phyloP scores from a whole-genome alignment of 352 stramenopile genomes.

The Phytophthora sp. region DNA sequence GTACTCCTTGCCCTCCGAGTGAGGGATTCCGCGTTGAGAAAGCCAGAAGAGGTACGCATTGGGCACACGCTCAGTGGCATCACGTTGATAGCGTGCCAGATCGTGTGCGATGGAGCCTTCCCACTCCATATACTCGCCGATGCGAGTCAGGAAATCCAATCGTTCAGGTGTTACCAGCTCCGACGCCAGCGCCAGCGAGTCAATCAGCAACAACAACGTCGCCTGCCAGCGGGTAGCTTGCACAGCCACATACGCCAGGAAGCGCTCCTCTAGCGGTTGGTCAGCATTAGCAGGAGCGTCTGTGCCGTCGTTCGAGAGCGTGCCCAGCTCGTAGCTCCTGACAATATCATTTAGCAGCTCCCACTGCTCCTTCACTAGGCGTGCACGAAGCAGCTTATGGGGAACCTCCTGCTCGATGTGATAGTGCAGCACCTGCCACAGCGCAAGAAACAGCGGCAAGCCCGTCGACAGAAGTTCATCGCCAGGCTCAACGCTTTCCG shows the following conservation, averaged over 20 bases:
- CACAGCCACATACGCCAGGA: constrained; percentile 68
- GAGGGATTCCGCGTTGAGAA: constrained; percentile 42
- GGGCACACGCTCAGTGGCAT: constrained; percentile 62
- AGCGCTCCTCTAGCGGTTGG: constrained; percentile 31
- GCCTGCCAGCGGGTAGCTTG: constrained; percentile 86
- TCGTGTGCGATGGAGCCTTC: constrained; percentile 86
- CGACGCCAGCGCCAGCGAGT: constrained; percentile 64
- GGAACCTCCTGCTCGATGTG: constrained; percentile 86
- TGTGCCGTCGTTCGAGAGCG: constrained; percentile 14
- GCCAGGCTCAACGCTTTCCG: constrained; percentile 53
- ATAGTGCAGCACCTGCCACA: constrained; percentile 87
- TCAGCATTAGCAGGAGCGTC: not conserved
- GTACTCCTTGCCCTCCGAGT: constrained; percentile 39
- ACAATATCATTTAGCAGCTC: constrained; percentile 66
- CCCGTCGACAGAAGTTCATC: constrained; percentile 76
- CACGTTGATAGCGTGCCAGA: constrained; percentile 68
- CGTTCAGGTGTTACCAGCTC: constrained; percentile 64
- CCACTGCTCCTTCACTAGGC: constrained; percentile 68
- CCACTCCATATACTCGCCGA: constrained; percentile 88
- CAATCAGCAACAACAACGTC: constrained; percentile 80
- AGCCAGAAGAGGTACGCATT: constrained; percentile 86
- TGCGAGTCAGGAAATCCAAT: constrained; percentile 64
- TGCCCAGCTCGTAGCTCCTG: constrained; percentile 59
- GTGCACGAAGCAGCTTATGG: constrained; percentile 58
- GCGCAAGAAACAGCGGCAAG: constrained; percentile 73